Percentiles rank a stretch among this genome's conserved stretches.
phyloP scores from a whole-genome alignment of 2,329 filamentous ascomycete species.

The Phyllosticta ampelicida region DNA sequence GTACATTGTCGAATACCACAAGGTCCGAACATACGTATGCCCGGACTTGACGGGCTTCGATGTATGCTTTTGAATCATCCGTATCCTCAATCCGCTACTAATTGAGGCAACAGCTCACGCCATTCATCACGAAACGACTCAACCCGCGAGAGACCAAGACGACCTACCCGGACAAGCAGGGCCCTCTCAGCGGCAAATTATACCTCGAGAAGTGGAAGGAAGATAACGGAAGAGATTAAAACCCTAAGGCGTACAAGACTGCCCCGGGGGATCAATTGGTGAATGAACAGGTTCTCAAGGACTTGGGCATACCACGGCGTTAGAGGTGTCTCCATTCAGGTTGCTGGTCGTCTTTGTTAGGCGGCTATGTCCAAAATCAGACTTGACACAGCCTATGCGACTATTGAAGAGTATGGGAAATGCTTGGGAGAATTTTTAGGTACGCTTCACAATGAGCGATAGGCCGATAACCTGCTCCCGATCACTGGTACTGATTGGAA shows the following conservation, averaged over 20 bases:
- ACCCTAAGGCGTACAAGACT: not conserved
- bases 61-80: slow-evolving; percentile 36
- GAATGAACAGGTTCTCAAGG: not conserved
- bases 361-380: too few relatives aligned
- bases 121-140: slow-evolving; percentile 53
- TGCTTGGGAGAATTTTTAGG: too few relatives aligned
- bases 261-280: not conserved
- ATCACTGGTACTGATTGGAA: too few relatives aligned
- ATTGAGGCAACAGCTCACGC: slow-evolving; percentile 51
- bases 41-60: slow-evolving; percentile 62
- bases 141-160: slow-evolving; percentile 3
- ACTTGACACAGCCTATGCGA: too few relatives aligned
- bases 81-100: not conserved
- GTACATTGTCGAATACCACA: slow-evolving; percentile 73
- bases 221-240: slow-evolving; percentile 16
- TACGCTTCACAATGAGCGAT: too few relatives aligned
- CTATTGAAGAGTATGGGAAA: too few relatives aligned
- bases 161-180: slow-evolving; percentile 17
- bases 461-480: too few relatives aligned
- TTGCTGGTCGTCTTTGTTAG: too few relatives aligned
- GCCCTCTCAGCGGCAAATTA: slow-evolving; percentile 20
- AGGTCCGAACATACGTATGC: slow-evolving; percentile 84
- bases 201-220: slow-evolving; percentile 26
- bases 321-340: not conserved
- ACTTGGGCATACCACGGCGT: slow-evolving; percentile 7